phyloP scores from a whole-genome alignment of 805 yeast genomes.

The Grigorovia yakushimaensis region DNA sequence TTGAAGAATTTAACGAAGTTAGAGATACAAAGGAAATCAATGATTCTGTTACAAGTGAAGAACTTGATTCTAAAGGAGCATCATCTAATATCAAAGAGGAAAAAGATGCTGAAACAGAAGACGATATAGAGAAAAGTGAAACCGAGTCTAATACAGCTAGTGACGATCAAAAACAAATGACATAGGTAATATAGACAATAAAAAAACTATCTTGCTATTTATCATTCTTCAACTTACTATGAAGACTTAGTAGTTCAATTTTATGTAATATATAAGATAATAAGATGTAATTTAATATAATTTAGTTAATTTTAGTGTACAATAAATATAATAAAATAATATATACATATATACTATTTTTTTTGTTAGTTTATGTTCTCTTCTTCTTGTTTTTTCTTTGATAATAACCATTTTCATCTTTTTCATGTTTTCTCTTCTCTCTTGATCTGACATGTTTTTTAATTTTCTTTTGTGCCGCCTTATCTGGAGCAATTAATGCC shows the following conservation, averaged over 20 bases:
- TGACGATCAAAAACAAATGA: background rate
- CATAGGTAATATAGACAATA: background rate
- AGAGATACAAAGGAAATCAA: constrained; percentile 1
- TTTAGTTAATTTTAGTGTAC: background rate
- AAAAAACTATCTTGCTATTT: too few species aligned
- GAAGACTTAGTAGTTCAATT: too few species aligned
- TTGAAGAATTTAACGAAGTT: constrained; percentile 2
- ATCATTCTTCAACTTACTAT: too few species aligned
- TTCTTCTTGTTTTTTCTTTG: constrained; percentile 49
- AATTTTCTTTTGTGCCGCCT: constrained; percentile 68
- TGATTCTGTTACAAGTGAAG: background rate
- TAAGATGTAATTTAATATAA: background rate
- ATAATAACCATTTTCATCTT: constrained; percentile 69
- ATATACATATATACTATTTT: too few species aligned
- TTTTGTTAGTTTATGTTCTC: constrained; percentile 10
- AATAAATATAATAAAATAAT: background rate
- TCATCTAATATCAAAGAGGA: background rate
- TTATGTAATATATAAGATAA: too few species aligned
- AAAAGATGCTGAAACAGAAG: background rate
- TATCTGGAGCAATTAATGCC: constrained; percentile 69
- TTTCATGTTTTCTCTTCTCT: constrained; percentile 65
- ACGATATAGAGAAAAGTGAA: background rate
- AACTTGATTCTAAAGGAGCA: too few species aligned
- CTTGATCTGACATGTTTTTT: constrained; percentile 66
- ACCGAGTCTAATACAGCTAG: background rate